Conservation (phyloP, 75 land plant genomes). For the Adiantum capillusveneris region DNA sequence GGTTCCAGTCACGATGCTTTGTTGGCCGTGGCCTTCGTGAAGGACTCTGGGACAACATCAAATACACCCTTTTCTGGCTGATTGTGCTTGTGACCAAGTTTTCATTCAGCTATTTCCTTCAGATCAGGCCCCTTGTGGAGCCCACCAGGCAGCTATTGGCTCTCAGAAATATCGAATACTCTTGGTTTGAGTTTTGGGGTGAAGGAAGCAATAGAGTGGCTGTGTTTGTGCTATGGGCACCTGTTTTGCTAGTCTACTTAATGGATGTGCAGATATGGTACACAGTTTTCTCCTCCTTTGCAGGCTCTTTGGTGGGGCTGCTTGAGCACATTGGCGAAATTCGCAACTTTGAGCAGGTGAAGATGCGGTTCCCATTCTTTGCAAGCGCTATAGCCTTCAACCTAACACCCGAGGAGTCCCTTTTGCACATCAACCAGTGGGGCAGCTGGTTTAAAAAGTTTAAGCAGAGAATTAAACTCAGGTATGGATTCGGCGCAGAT, state of each 20-base stretch:
- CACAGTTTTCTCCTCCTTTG: slow-evolving; percentile 20
- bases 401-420: slow-evolving; percentile 16
- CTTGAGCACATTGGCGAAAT: slow-evolving; percentile 19
- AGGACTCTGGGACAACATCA: slow-evolving; percentile 34
- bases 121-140: slow-evolving; percentile 27
- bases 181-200: slow-evolving; percentile 33
- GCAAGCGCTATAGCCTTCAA: slow-evolving; percentile 22
- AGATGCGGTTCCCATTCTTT: slow-evolving; percentile 23
- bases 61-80: slow-evolving; percentile 33
- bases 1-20: slow-evolving; percentile 33
- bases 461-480: slow-evolving; percentile 17
- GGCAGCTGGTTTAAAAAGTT: neutral
- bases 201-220: slow-evolving; percentile 20
- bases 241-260: slow-evolving; percentile 33
- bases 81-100: slow-evolving; percentile 33
- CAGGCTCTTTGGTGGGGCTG: slow-evolving; percentile 39
- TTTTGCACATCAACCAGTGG: neutral
- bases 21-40: slow-evolving; percentile 45
- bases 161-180: slow-evolving; percentile 13
- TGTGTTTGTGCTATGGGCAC: slow-evolving; percentile 32
- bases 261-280: slow-evolving; percentile 20
- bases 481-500: slow-evolving; percentile 28
- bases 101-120: slow-evolving; percentile 7
- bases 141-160: slow-evolving; percentile 31
- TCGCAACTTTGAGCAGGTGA: slow-evolving; percentile 14